Percentiles rank a stretch among this genome's conserved stretches.
phyloP scores from a whole-genome alignment of 495 filamentous ascomycete species.

The Penicillium daleae region DNA sequence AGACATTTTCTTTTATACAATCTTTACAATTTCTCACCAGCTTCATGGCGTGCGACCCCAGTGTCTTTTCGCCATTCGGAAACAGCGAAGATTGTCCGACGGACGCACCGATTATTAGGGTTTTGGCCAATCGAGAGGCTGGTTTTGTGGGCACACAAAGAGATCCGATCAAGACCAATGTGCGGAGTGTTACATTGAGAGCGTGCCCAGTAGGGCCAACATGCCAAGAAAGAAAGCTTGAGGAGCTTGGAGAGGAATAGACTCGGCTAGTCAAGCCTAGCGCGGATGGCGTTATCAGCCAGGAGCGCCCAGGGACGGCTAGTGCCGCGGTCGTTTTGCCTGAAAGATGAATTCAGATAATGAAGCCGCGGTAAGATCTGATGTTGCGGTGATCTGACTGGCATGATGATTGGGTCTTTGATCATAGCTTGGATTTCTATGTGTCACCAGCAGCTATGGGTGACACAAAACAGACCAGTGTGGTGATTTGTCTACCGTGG shows the following conservation, averaged over 20 bases:
- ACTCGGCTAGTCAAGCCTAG: constrained; percentile 12
- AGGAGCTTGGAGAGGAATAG: not conserved
- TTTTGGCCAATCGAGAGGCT: not conserved
- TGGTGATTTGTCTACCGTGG: not conserved
- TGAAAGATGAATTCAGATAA: not conserved
- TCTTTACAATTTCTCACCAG: not conserved
- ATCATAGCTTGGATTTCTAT: not conserved
- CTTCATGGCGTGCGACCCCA: constrained; percentile 19
- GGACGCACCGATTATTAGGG: not conserved
- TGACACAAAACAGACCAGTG: not conserved
- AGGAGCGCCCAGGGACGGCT: constrained; percentile 9
- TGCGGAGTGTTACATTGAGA: constrained; percentile 12
- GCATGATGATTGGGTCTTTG: not conserved
- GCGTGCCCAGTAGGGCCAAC: not conserved
- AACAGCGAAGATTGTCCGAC: constrained; percentile 11
- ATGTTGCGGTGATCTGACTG: not conserved
- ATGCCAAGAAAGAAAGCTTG: constrained; percentile 13
- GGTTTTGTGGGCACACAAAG: not conserved
- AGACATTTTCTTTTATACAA: constrained; percentile 3
- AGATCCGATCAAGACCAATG: not conserved
- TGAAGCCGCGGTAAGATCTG: not conserved
- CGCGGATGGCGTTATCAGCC: constrained; percentile 31
- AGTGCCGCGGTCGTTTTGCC: constrained; percentile 6
- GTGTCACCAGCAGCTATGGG: not conserved
- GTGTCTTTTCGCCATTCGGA: constrained; percentile 3